A percentile compares a stretch with the other conserved stretches of the same genome.
Evolutionary conservation across 208 protist genomes (phyloP).

Genomic region (Wallacemonas sp.): DNA sequence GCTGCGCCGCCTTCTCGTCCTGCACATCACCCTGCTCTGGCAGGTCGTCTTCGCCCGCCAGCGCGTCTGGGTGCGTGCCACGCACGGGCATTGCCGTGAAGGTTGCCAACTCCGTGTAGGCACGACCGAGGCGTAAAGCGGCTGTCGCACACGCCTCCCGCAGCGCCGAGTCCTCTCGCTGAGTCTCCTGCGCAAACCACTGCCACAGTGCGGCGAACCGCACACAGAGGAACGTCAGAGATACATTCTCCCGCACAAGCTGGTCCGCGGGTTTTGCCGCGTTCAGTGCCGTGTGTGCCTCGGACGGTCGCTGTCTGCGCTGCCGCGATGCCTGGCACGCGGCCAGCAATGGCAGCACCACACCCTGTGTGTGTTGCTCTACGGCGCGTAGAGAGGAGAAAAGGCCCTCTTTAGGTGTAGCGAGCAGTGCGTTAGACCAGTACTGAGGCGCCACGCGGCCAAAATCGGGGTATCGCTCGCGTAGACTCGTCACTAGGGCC

Average conservation of each 20-base stretch:
- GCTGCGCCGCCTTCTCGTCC: background rate
- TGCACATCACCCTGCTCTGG: too few species aligned
- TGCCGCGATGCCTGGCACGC: background rate
- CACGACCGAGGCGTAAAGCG: background rate
- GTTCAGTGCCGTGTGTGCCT: background rate
- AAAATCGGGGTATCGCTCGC: slow-evolving; percentile 24
- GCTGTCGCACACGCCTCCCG: background rate
- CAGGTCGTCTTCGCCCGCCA: too few species aligned
- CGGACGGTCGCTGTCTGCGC: too few species aligned
- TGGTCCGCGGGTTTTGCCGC: background rate
- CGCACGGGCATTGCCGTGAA: background rate
- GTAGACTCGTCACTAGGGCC: slow-evolving; percentile 6
- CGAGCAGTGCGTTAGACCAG: slow-evolving; percentile 20
- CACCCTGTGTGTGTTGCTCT: background rate
- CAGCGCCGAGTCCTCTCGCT: background rate
- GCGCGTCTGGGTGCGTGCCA: background rate
- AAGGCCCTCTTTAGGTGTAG: slow-evolving; percentile 4
- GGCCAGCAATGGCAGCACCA: background rate
- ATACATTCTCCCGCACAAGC: background rate
- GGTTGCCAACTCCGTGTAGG: background rate
- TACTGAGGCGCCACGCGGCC: slow-evolving; percentile 17
- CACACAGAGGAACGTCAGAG: background rate
- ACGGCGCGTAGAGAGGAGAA: slow-evolving; percentile 16
- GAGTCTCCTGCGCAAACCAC: background rate
- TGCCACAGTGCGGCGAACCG: background rate